Conservation (phyloP, 2,329 filamentous ascomycete genomes). For the Monascus ruber region DNA sequence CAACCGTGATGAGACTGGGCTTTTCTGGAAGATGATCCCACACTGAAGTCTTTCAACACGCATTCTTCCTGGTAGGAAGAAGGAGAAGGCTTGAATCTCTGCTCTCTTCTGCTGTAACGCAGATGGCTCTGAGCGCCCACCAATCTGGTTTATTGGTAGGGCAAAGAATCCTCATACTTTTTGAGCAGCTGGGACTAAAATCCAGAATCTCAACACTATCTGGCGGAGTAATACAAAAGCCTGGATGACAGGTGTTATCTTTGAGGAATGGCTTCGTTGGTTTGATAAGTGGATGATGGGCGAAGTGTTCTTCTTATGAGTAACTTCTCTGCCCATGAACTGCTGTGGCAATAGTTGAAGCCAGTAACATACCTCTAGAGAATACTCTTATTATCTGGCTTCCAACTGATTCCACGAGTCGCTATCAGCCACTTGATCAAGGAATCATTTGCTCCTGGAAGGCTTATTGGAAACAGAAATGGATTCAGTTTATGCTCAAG, state of each 20-base stretch:
- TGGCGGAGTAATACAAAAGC: not conserved
- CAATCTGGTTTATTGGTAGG: not conserved
- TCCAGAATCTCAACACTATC: not conserved
- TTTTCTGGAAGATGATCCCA: not conserved
- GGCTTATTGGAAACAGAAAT: not conserved
- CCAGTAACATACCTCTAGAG: not conserved
- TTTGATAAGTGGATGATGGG: not conserved
- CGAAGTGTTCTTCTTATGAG: not conserved
- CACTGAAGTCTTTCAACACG: not conserved
- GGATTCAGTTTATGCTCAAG: not conserved
- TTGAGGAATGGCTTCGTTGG: not conserved
- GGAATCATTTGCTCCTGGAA: not conserved
- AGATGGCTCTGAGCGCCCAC: not conserved
- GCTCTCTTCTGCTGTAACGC: not conserved
- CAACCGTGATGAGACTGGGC: not conserved
- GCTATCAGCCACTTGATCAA: not conserved
- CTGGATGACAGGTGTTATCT: not conserved
- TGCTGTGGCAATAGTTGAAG: not conserved
- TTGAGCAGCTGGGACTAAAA: not conserved
- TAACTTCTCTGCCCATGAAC: not conserved
- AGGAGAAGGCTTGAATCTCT: not conserved
- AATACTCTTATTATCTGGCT: not conserved
- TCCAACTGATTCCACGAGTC: not conserved
- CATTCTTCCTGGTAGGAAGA: not conserved
- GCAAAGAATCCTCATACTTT: not conserved